Evolutionary conservation across 257 asterid genomes (phyloP), one percentile per base, ranked within the genome.

Genomic region (Nicotiana noctiflora): DNA sequence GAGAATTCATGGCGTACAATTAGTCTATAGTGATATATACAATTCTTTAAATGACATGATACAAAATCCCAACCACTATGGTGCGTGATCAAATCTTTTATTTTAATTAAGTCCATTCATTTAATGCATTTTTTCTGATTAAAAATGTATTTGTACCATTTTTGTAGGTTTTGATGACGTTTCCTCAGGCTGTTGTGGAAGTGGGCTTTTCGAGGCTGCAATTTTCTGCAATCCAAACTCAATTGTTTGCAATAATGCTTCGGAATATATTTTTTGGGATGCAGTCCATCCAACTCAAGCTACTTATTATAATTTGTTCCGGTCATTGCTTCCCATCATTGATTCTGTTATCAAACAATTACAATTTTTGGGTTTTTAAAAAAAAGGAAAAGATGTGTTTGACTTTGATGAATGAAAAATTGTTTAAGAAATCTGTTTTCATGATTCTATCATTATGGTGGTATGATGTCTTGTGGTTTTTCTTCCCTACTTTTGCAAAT

Each of bases 281-380:
- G 52, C 97, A 21, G 74, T 89, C 10, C 97, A 93, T 80, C 97
- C 97, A 46, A 86, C 96, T n/a, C 86, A 93, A 78, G 82, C 93
- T 0, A 80, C 93, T 27, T 93, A 90, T 37, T 77, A 84, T 56
- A n/a, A 79, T 62, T 1, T 91, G 67, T 91, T 87, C 81, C 55
- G 44, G 49, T 29, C 84, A 13, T 2, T 88, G 17, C 88, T 83
- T 63, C 91, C 90, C 17, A 4, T 59, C 0, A 4, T 88, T 76
- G 88, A 92, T 81, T 18, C 2, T 0, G 52, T 88, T 29, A 9
- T 82, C 1, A 79, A 76, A 11, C 32, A 40, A 8, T 81, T 77
- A 46, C 11, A 40, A 59, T 60, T 55, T 14, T 31, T 57, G 5
- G 29, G 0, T 34, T 6, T 34, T 1, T 1, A 34, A 34, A 34